A percentile compares a stretch with the other conserved stretches of the same genome.
These are phyloP conservation scores for apple (Malus domestica) DNA, from an alignment of 306 rosid species.

Conservation along the genomic window ASM211411v1 NC_041797.1:36470001-36470500, in stretches of 20 bases:
- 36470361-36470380: conserved; percentile 82
- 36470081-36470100: conserved; percentile 61
- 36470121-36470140: conserved; percentile 39
- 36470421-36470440: conserved; percentile 44
- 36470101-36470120: conserved; percentile 70
- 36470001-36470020: conserved; percentile 34
- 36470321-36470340: conserved; percentile 38
- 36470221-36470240: conserved; percentile 31
- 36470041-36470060: conserved; percentile 38
- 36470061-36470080: conserved; percentile 49
- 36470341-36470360: conserved; percentile 78
- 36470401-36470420: conserved; percentile 40
- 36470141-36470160: conserved; percentile 60
- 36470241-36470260: conserved; percentile 69
- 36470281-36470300: conserved; percentile 39
- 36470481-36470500: conserved; percentile 40
- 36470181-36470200: conserved; percentile 66
- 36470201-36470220: conserved; percentile 22
- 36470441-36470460: conserved; percentile 74
- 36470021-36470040: conserved; percentile 36
- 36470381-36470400: conserved; percentile 48
- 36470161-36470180: conserved; percentile 59
- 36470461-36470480: conserved; percentile 67
- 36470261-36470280: conserved; percentile 26
- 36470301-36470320: conserved; percentile 43